These are phyloP conservation scores for Agaricales sp. DNA, from an alignment of 1,284 basidiomycete species.

Conservation along the genomic window DNA sequence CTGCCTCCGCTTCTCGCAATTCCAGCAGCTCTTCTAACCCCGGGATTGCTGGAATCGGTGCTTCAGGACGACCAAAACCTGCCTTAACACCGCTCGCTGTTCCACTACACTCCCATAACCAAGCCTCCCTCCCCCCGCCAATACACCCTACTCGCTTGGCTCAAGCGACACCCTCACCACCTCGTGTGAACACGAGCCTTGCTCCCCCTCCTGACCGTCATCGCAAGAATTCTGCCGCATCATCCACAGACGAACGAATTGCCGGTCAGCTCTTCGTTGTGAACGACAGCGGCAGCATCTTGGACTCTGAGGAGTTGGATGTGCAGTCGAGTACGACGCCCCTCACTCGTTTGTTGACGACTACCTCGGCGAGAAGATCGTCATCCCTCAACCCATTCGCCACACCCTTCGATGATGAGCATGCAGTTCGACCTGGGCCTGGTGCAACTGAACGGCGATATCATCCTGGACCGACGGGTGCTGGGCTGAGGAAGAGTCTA, in stretches of 20 bases:
- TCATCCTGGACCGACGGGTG: constrained; percentile 1
- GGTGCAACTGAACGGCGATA: constrained; percentile 15
- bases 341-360: constrained; percentile 35
- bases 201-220: constrained; percentile 13
- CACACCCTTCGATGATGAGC: constrained; percentile 71
- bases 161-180: constrained; percentile 8
- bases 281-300: constrained; percentile 3
- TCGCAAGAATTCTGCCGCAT: constrained; percentile 21
- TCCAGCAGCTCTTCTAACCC: constrained; percentile 8
- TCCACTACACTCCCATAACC: constrained; percentile 5
- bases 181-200: constrained; percentile 3
- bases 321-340: constrained; percentile 22
- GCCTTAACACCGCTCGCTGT: constrained; percentile 1
- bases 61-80: not conserved
- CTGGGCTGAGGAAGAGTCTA: not conserved
- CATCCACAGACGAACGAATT: constrained; percentile 14
- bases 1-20: constrained; percentile 2
- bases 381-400: constrained; percentile 47
- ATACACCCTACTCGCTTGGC: constrained; percentile 9
- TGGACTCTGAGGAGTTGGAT: not conserved
- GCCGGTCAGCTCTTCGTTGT: constrained; percentile 10
- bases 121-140: constrained; percentile 11
- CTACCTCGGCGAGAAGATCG: constrained; percentile 30
- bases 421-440: constrained; percentile 23
- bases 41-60: not conserved